These are phyloP conservation scores for Panaeolus cyanescens DNA, from an alignment of 768 basidiomycete genomes.

Conservation along the genomic window DNA sequence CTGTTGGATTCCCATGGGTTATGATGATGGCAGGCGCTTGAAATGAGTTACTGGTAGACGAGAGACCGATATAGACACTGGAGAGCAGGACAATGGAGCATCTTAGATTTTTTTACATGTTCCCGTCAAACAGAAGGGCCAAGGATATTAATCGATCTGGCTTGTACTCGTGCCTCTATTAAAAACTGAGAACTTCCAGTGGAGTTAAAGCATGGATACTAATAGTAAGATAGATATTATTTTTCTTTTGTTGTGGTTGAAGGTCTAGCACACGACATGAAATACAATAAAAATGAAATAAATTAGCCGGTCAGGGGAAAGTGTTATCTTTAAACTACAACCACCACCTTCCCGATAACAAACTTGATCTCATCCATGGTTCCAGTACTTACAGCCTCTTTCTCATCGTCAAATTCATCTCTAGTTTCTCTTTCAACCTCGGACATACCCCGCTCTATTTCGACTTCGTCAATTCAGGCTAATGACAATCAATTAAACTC, in stretches of 20 bases:
- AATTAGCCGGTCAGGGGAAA: background rate
- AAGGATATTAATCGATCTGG: background rate
- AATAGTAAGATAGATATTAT: too few species aligned
- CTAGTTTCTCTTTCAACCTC: slow-evolving; percentile 13
- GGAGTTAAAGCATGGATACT: background rate
- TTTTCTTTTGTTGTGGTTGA: too few species aligned
- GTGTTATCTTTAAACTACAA: slow-evolving; percentile 10
- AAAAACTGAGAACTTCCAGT: background rate
- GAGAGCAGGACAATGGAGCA: too few species aligned
- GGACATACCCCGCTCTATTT: slow-evolving; percentile 26
- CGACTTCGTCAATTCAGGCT: slow-evolving; percentile 34
- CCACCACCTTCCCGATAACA: slow-evolving; percentile 8
- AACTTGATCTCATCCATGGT: slow-evolving; percentile 7
- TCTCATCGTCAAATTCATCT: slow-evolving; percentile 13
- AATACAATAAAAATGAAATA: background rate
- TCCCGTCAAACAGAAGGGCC: slow-evolving; percentile 9
- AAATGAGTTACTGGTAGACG: background rate
- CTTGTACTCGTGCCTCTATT: background rate
- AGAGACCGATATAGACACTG: too few species aligned
- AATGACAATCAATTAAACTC: slow-evolving; percentile 29
- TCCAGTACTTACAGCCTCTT: slow-evolving; percentile 15
- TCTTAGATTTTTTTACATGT: slow-evolving; percentile 13
- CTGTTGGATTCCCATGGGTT: background rate
- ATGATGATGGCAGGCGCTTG: background rate
- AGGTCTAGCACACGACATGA: background rate